phyloP scores from a whole-genome alignment of 805 yeast species.

The Pichia cabralensis region DNA sequence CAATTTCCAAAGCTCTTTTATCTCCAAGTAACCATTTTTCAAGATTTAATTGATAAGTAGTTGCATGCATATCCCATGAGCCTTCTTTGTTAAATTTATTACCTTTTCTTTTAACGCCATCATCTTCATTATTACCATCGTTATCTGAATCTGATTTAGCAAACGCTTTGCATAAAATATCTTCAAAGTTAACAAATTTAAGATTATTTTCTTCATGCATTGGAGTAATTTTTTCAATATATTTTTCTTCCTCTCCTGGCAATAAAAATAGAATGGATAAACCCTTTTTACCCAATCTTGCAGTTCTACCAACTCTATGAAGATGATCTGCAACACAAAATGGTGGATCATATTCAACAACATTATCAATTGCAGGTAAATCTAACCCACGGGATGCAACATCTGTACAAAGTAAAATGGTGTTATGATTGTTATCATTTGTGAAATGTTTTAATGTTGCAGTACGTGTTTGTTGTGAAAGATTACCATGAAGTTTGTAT shows the following conservation, averaged over 20 bases:
- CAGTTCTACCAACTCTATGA: conserved; percentile 96
- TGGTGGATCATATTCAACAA: conserved; percentile 92
- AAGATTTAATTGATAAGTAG: conserved; percentile 87
- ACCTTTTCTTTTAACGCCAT: conserved; percentile 15
- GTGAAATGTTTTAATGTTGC: conserved; percentile 60
- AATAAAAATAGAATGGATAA: conserved; percentile 65
- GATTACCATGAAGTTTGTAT: conserved; percentile 81
- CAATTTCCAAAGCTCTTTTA: conserved; percentile 45
- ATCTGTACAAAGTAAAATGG: conserved; percentile 86
- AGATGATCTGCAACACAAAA: conserved; percentile 89
- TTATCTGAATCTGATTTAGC: conserved; percentile 16
- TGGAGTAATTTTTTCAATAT: conserved; percentile 50
- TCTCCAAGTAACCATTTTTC: conserved; percentile 85
- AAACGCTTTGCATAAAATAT: conserved; percentile 23
- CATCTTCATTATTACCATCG: conserved; percentile 11
- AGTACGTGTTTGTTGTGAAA: conserved; percentile 76
- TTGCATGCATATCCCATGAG: conserved; percentile 87
- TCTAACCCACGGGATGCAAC: conserved; percentile 97
- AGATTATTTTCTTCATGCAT: conserved; percentile 43
- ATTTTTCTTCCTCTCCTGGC: conserved; percentile 86
- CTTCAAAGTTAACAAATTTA: conserved; percentile 38
- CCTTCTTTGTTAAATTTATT: conserved; percentile 22
- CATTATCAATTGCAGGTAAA: conserved; percentile 74
- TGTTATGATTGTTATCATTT: conserved; percentile 31
- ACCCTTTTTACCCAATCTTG: conserved; percentile 91